Evolutionary conservation across 768 basidiomycete genomes (phyloP).

Genomic region (Leccinum subtestaceum): DNA sequence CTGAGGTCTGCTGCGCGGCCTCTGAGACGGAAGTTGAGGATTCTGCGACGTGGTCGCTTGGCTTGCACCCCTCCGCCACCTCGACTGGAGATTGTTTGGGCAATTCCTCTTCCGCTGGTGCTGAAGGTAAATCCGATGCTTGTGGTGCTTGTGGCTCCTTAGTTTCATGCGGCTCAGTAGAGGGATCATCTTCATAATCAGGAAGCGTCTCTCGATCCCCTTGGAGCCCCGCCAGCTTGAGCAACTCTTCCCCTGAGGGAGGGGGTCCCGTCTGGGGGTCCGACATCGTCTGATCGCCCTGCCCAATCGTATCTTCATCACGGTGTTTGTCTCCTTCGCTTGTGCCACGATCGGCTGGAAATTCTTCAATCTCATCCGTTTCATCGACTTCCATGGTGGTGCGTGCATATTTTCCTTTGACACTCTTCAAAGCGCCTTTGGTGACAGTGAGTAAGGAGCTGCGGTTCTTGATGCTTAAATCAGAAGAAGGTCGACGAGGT

Average conservation of each 20-base stretch:
- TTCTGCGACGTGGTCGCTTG: slow-evolving; percentile 2
- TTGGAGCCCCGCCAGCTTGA: slow-evolving; percentile 49
- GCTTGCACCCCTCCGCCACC: not conserved
- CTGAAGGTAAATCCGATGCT: slow-evolving; percentile 2
- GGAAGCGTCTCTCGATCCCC: slow-evolving; percentile 41
- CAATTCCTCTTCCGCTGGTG: not conserved
- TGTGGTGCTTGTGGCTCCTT: slow-evolving; percentile 7
- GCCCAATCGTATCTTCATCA: slow-evolving; percentile 18
- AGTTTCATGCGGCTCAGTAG: slow-evolving; percentile 9
- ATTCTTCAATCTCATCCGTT: slow-evolving; percentile 22
- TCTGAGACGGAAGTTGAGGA: not conserved
- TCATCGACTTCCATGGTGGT: slow-evolving; percentile 16
- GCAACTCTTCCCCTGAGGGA: slow-evolving; percentile 44
- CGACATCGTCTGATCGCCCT: slow-evolving; percentile 6
- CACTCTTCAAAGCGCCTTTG: slow-evolving; percentile 50
- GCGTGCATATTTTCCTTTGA: slow-evolving; percentile 43
- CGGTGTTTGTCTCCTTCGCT: slow-evolving; percentile 6
- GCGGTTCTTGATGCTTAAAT: slow-evolving; percentile 38
- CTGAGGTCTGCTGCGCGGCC: slow-evolving; percentile 8
- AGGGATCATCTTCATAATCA: slow-evolving; percentile 55
- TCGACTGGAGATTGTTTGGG: slow-evolving; percentile 1
- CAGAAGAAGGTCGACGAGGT: slow-evolving; percentile 50
- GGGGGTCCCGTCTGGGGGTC: slow-evolving; percentile 11
- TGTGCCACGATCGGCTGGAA: not conserved
- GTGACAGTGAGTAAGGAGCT: slow-evolving; percentile 54